phyloP scores from a whole-genome alignment of 2,329 filamentous ascomycete species.

The Colletotrichum eleusines region DNA sequence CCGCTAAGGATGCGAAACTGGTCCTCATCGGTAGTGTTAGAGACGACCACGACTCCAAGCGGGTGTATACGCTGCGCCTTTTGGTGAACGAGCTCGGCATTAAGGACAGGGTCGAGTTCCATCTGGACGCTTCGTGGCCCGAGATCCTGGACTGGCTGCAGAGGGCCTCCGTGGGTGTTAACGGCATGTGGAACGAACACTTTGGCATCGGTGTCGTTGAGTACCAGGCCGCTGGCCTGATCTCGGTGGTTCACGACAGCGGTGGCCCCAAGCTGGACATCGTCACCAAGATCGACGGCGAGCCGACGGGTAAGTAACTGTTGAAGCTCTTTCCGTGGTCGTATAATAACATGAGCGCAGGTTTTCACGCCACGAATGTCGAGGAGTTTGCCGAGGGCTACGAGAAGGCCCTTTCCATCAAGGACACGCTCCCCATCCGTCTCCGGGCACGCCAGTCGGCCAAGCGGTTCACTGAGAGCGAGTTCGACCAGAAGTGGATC shows the following conservation, averaged over 20 bases:
- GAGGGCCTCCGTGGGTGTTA: slow-evolving; percentile 86
- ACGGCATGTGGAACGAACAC: slow-evolving; percentile 99
- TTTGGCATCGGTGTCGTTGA: slow-evolving; percentile 99
- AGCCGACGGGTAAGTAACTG: slow-evolving; percentile 75
- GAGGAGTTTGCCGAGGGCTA: slow-evolving; percentile 86
- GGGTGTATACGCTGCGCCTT: slow-evolving; percentile 89
- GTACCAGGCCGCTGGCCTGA: slow-evolving; percentile 94
- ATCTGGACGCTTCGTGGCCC: slow-evolving; percentile 90
- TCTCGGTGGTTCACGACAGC: slow-evolving; percentile 92
- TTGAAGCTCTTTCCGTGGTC: neutral
- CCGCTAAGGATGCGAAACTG: slow-evolving; percentile 71
- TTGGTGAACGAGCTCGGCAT: slow-evolving; percentile 88
- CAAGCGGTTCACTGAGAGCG: slow-evolving; percentile 86
- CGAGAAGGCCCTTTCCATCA: slow-evolving; percentile 78
- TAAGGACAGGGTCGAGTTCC: slow-evolving; percentile 86
- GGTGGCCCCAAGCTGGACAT: slow-evolving; percentile 96
- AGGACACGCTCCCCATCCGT: slow-evolving; percentile 81
- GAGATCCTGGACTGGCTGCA: slow-evolving; percentile 85
- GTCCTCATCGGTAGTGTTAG: slow-evolving; percentile 94
- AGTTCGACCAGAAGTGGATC: slow-evolving; percentile 85
- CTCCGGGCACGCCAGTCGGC: slow-evolving; percentile 81
- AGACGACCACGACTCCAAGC: slow-evolving; percentile 81
- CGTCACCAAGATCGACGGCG: slow-evolving; percentile 82
- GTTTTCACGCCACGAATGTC: slow-evolving; percentile 86
- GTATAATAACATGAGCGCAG: slow-evolving; percentile 55